Conservation (phyloP, 257 asterid species). For the Catharanthus roseus region DNA sequence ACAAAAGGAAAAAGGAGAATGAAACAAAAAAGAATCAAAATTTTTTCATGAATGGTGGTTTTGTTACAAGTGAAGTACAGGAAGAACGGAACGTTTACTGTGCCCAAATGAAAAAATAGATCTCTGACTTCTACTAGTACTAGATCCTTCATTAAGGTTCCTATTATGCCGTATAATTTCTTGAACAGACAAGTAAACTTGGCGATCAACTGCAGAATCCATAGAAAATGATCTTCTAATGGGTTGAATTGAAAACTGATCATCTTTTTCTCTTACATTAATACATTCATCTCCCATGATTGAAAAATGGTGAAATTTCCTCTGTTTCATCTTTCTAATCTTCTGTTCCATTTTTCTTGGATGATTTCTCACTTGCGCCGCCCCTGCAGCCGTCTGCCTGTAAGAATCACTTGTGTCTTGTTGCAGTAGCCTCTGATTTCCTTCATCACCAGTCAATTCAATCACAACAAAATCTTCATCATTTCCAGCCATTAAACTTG, state of each 20-base stretch:
- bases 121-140: constrained; percentile 55
- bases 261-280: constrained; percentile 42
- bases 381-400: constrained; percentile 30
- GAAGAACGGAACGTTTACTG: constrained; percentile 61
- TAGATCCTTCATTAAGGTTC: constrained; percentile 33
- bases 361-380: constrained; percentile 30
- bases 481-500: constrained; percentile 27
- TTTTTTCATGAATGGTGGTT: too few relatives aligned
- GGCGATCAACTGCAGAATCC: constrained; percentile 71
- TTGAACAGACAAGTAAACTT: constrained; percentile 52
- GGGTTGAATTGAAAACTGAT: constrained; percentile 50
- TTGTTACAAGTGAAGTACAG: constrained; percentile 27
- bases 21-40: too few relatives aligned
- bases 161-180: constrained; percentile 44
- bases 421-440: constrained; percentile 3
- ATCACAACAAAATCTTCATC: constrained; percentile 54
- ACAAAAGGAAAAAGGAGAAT: too few relatives aligned
- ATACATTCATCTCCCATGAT: constrained; percentile 82
- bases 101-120: constrained; percentile 68
- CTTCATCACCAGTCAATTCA: constrained; percentile 28
- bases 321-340: constrained; percentile 23
- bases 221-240: constrained; percentile 82
- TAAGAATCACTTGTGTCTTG: constrained; percentile 37
- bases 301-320: constrained; percentile 50
- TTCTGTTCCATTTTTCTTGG: constrained; percentile 40